Base-by-base conservation (phyloP, 352 stramenopile genomes). In the Phytophthora citrophthora region DNA sequence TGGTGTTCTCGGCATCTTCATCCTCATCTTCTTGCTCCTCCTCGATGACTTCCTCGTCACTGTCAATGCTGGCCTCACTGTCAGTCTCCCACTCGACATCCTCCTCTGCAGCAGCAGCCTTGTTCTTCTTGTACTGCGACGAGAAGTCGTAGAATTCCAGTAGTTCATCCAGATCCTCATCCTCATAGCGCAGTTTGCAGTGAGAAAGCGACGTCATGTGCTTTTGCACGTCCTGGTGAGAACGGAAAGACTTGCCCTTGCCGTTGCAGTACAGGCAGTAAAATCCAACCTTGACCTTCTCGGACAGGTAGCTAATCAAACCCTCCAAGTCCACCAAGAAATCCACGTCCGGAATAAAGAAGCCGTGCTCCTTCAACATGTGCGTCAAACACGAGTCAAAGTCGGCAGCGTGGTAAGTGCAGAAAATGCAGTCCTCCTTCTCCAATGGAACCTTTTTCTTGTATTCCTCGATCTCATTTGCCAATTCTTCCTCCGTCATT, bases 221-320 rank as follows among this genome's bases (percentile, higher is more conserved):
- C 73, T 98, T 96, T 74, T 98, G 90, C 51, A 90, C 92, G 48
- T 94, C 94, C 62, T 96, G 79, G 61, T 87, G 91, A 27, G 80
- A 90, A 6, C 71, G 77, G 79, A 99, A 99, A 4, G 81, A 69
- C 70, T 95, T 92, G 51, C 89, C 87, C 61, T 93, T 91, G 40
- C 87, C 87, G 64, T 98, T 96, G 72, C 96, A 99, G 71, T 97
- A 98, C 47, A 99, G 76, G 65, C 97, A 99, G 49, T 92, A 90
- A 50, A 97, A 93, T 12, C 95, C 95, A 2, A 98, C 73, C 71
- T 98, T 98, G 62, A 98, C 90, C 73, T 99, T 99, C 74, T 98
- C 93, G 6, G 93, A 87, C 64, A 97, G 82, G 75, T 99, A 99
- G 41, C 79, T 81, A 2, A 98, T 64, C 18, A 99, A 73, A 0